These are phyloP conservation scores for Colletotrichum karsti DNA, from an alignment of 2,329 filamentous ascomycete genomes.

Conservation along the genomic window DNA sequence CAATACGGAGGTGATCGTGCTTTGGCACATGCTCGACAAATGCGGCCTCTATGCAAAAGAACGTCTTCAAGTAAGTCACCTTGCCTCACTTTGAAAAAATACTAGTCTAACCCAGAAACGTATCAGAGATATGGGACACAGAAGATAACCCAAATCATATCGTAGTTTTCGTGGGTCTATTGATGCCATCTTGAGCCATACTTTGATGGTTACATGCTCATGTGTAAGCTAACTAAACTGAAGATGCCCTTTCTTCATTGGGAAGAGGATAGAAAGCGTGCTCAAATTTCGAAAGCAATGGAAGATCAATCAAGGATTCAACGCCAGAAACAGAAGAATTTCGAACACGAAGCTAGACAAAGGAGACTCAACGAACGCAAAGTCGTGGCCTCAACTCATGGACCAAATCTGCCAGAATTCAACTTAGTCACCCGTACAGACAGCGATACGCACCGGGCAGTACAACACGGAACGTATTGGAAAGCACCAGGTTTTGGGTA, in stretches of 20 bases:
- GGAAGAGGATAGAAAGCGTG: slow-evolving; percentile 45
- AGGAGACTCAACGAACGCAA: not conserved
- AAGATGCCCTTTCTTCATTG: slow-evolving; percentile 52
- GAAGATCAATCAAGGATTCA: slow-evolving; percentile 11
- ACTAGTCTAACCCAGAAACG: too few species aligned
- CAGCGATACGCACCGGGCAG: too few species aligned
- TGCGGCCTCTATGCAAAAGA: slow-evolving; percentile 42
- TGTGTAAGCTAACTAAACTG: not conserved
- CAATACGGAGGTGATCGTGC: slow-evolving; percentile 34
- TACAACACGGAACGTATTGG: too few species aligned
- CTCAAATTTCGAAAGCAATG: slow-evolving; percentile 38
- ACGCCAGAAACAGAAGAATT: not conserved
- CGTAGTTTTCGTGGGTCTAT: slow-evolving; percentile 38
- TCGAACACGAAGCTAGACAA: not conserved
- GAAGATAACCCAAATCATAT: slow-evolving; percentile 34
- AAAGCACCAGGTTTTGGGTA: too few species aligned
- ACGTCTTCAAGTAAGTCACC: slow-evolving; percentile 42
- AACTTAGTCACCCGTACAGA: too few species aligned
- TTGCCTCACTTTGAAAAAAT: too few species aligned
- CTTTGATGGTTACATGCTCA: too few species aligned
- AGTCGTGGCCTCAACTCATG: too few species aligned
- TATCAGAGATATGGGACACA: slow-evolving; percentile 1
- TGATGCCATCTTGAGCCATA: too few species aligned
- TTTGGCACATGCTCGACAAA: slow-evolving; percentile 43
- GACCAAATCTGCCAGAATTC: too few species aligned